Evolutionary conservation across 352 stramenopile genomes (phyloP).

Genomic region (Phytophthora kernoviae): DNA sequence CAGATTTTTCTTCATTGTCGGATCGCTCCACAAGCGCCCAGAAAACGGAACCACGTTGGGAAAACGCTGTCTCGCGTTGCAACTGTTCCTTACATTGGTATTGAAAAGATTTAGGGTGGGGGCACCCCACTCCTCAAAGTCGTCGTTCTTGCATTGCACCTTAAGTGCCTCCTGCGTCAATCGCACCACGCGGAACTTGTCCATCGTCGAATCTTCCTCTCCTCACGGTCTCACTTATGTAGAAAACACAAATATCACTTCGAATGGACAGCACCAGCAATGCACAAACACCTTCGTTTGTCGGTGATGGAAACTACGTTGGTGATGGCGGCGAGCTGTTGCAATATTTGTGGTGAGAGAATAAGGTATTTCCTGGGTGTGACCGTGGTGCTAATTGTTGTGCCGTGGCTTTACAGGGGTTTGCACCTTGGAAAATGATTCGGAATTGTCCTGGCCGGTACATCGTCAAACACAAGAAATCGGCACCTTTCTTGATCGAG

Average conservation of each 20-base stretch:
- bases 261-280: conserved; percentile 12
- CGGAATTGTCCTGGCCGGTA: conserved; percentile 68
- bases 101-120: conserved; percentile 37
- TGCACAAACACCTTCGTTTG: conserved; percentile 22
- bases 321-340: conserved; percentile 56
- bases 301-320: conserved; percentile 54
- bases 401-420: conserved; percentile 36
- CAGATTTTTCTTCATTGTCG: conserved; percentile 22
- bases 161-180: conserved; percentile 49
- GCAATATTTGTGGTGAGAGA: conserved; percentile 52
- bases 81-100: conserved; percentile 57
- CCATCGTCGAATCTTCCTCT: not conserved
- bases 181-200: conserved; percentile 45
- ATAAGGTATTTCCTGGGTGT: not conserved
- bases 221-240: too few relatives aligned
- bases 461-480: conserved; percentile 61
- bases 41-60: conserved; percentile 60
- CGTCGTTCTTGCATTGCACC: conserved; percentile 48
- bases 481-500: conserved; percentile 37
- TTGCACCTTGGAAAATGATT: conserved; percentile 75
- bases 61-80: conserved; percentile 57
- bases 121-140: conserved; percentile 52
- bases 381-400: conserved; percentile 2
- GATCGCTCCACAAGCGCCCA: conserved; percentile 59
- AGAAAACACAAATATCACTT: too few relatives aligned